Evolutionary conservation across 495 filamentous ascomycete species (phyloP), one percentile per base, ranked within the genome.

Genomic region (Neurospora sp.): DNA sequence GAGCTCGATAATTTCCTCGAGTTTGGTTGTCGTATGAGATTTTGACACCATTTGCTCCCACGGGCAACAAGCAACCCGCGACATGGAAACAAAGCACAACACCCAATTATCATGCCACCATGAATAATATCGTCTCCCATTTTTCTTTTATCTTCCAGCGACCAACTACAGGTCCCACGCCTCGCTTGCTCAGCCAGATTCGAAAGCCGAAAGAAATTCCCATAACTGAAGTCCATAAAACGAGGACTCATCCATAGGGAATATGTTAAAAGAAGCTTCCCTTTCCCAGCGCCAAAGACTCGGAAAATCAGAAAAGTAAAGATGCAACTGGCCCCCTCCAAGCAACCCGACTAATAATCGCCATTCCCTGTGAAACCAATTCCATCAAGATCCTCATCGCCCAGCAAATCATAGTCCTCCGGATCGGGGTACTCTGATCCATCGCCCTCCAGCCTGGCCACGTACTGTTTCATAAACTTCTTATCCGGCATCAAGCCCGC

Each of bases 401-500:
- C 74, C 39, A 53, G 70, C 7, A 12, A 22, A 8, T 74, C 75
- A 12, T 76, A 74, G 3, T 47, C 73, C 18, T 74, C 74, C 68
- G 9, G 14, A 9, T 71, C 73, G 0, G 68, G 72, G 41, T 77
- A 77, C 68, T 80, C 73, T 2, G 77, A 75, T 37, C 77, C 79
- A 22, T 77, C 71, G 0, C 76, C 73, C 40, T 77, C 77, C 40
- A 73, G 14, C 27, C 75, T 39, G 2, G 78, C 80, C 1, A 76
- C 27, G 35, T 74, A 77, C 75, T 80, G 79, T 75, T 78, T 81
- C n/a, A 77, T 71, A 27, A 80, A 81, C 38, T 71, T 74, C 47
- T 74, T 77, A 69, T 87, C 84, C 1, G 83, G 82, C 9, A 74
- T 75, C 71, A 80, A 71, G n/a, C 80, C 80, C 1, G 83, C 84